A percentile compares a stretch with the other conserved stretches of the same genome.
phyloP scores from a whole-genome alignment of 2,329 filamentous ascomycete genomes.

The Fusarium napiforme region DNA sequence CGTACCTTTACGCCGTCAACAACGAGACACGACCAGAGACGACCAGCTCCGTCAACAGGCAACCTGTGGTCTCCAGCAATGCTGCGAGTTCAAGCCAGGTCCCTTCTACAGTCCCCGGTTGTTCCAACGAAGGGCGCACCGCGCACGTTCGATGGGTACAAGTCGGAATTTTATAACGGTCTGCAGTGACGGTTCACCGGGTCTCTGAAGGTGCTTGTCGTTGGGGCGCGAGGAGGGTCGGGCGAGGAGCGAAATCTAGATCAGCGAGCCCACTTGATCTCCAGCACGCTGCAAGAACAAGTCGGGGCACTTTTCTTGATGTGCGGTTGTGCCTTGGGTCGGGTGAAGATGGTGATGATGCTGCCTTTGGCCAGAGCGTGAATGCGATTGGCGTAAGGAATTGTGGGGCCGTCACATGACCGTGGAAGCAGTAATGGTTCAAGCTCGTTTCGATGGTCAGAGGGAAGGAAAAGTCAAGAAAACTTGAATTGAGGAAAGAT shows the following conservation, averaged over 20 bases:
- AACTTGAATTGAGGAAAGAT: fast-evolving
- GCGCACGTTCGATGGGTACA: constrained; percentile 19
- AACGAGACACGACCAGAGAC: constrained; percentile 4
- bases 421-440: fast-evolving
- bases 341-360: background rate
- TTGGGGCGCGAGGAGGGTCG: background rate
- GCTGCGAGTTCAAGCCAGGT: constrained; percentile 8
- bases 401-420: background rate
- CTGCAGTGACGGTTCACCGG: constrained; percentile 1
- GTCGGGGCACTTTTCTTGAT: background rate
- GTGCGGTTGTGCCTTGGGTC: background rate
- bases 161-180: constrained; percentile 26
- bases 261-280: background rate
- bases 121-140: constrained; percentile 13
- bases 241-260: background rate
- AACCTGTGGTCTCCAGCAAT: constrained; percentile 6
- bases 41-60: constrained; percentile 11
- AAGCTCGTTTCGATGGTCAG: background rate
- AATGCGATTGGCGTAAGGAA: background rate
- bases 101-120: constrained; percentile 22
- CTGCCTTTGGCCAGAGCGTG: background rate
- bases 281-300: constrained; percentile 19
- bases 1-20: constrained; percentile 3
- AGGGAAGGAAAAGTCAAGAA: fast-evolving
- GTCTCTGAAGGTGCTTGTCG: background rate